phyloP scores from a whole-genome alignment of 768 basidiomycete species.

The Tylopilus cervinicoccineus region DNA sequence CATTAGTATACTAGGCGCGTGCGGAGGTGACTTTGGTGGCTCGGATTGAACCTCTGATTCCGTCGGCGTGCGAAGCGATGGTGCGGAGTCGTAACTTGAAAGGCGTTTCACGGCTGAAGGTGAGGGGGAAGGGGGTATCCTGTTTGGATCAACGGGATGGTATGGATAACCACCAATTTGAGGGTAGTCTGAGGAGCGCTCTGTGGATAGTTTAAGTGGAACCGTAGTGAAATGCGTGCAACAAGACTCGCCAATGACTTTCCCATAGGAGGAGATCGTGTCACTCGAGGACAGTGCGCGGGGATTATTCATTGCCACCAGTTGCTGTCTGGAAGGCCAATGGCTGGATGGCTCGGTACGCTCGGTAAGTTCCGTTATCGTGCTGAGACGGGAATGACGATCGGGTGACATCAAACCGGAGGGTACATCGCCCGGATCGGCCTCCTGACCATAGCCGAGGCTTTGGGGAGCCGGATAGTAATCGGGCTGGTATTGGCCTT shows the following conservation, averaged over 20 bases:
- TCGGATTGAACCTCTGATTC: conserved; percentile 31
- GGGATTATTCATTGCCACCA: conserved; percentile 36
- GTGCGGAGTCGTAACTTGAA: conserved; percentile 54
- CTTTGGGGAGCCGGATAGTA: conserved; percentile 25
- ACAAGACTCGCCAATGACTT: conserved; percentile 49
- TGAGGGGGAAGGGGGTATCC: conserved; percentile 62
- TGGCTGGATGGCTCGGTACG: conserved; percentile 53
- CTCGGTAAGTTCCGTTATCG: conserved; percentile 67
- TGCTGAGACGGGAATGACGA: conserved; percentile 45
- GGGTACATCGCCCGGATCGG: conserved; percentile 28
- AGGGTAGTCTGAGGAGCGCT: conserved; percentile 8
- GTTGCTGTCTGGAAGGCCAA: conserved; percentile 42
- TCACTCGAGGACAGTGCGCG: conserved; percentile 33
- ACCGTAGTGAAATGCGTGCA: not conserved
- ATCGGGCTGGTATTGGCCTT: conserved; percentile 37
- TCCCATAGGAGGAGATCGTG: conserved; percentile 60
- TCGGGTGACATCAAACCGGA: conserved; percentile 31
- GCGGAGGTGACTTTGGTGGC: conserved; percentile 35
- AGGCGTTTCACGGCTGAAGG: conserved; percentile 60
- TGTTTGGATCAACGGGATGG: conserved; percentile 47
- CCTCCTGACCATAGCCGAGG: conserved; percentile 21
- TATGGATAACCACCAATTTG: conserved; percentile 5
- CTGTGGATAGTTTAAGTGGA: conserved; percentile 16
- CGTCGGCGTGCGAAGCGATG: conserved; percentile 47
- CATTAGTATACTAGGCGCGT: conserved; percentile 40